These are phyloP conservation scores for Xylariaceae sp. DNA, from an alignment of 2,329 filamentous ascomycete genomes.

Conservation along the genomic window DNA sequence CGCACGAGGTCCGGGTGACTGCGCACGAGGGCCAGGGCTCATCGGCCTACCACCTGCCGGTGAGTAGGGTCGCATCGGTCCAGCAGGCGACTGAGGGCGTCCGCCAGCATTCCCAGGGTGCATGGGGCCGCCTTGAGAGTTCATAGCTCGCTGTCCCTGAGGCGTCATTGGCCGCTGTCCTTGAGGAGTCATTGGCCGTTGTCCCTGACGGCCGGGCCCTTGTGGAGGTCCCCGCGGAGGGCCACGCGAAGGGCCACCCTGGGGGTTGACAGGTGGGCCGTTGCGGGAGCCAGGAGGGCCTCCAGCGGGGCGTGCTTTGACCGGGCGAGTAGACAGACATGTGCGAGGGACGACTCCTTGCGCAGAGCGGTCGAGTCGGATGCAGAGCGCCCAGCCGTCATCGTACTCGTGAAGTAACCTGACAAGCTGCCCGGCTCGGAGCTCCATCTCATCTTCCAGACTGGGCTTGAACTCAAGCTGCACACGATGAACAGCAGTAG, in stretches of 20 bases:
- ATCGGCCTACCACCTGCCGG: slow-evolving; percentile 23
- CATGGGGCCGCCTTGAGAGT: slow-evolving; percentile 29
- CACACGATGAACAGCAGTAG: slow-evolving; percentile 74
- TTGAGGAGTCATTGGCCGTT: slow-evolving; percentile 26
- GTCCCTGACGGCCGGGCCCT: slow-evolving; percentile 26
- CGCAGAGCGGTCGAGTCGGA: slow-evolving; percentile 78
- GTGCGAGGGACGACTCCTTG: slow-evolving; percentile 93
- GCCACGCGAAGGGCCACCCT: slow-evolving; percentile 17
- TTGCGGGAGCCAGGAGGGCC: slow-evolving; percentile 35
- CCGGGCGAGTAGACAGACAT: slow-evolving; percentile 83
- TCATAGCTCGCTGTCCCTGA: slow-evolving; percentile 22
- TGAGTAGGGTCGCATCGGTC: slow-evolving; percentile 24
- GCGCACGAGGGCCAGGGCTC: slow-evolving; percentile 14
- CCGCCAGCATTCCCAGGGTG: slow-evolving; percentile 19
- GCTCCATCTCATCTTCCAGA: slow-evolving; percentile 82
- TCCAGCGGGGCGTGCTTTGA: slow-evolving; percentile 67
- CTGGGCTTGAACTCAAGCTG: slow-evolving; percentile 91
- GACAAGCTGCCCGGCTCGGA: slow-evolving; percentile 76
- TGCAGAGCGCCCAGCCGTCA: slow-evolving; percentile 95
- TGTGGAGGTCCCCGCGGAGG: slow-evolving; percentile 18
- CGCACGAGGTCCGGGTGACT: slow-evolving; percentile 11
- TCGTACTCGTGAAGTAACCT: slow-evolving; percentile 92
- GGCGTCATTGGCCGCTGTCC: slow-evolving; percentile 28
- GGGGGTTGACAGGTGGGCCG: slow-evolving; percentile 45
- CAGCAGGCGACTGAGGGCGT: slow-evolving; percentile 23